Conservation (phyloP, 257 asterid species). For the Solanum raphanifolium region DNA sequence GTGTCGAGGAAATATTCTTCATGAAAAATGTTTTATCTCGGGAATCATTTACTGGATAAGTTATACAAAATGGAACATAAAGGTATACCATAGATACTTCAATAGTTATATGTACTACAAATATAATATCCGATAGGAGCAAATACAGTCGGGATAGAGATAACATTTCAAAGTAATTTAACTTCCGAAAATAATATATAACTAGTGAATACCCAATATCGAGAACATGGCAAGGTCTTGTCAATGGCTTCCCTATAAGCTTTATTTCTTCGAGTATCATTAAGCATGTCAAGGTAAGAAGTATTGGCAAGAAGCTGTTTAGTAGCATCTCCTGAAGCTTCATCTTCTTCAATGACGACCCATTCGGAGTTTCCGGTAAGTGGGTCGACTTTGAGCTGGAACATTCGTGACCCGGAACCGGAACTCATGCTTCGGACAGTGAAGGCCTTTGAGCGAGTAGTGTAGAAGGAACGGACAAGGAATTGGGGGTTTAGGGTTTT, state of each 20-base stretch:
- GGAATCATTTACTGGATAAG: neutral
- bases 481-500: constrained; percentile 22
- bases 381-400: constrained; percentile 72
- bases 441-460: neutral
- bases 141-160: neutral
- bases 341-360: constrained; percentile 62
- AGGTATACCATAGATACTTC: neutral
- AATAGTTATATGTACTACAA: neutral
- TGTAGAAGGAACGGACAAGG: neutral
- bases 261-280: constrained; percentile 60
- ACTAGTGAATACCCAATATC: constrained; percentile 67
- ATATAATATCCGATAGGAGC: neutral
- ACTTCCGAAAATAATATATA: neutral
- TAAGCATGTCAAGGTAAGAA: constrained; percentile 89
- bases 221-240: constrained; percentile 90
- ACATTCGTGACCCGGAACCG: constrained; percentile 40
- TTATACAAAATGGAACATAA: neutral
- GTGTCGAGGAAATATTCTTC: neutral
- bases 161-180: neutral
- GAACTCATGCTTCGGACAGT: constrained; percentile 35
- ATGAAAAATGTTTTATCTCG: neutral
- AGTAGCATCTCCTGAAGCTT: constrained; percentile 17
- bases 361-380: constrained; percentile 83
- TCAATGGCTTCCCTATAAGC: constrained; percentile 76
- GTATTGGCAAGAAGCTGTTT: constrained; percentile 62